Evolutionary conservation across 83 land plant genomes (phyloP), one percentile per base, ranked within the genome.

Genomic region (Picea engelmannii): DNA sequence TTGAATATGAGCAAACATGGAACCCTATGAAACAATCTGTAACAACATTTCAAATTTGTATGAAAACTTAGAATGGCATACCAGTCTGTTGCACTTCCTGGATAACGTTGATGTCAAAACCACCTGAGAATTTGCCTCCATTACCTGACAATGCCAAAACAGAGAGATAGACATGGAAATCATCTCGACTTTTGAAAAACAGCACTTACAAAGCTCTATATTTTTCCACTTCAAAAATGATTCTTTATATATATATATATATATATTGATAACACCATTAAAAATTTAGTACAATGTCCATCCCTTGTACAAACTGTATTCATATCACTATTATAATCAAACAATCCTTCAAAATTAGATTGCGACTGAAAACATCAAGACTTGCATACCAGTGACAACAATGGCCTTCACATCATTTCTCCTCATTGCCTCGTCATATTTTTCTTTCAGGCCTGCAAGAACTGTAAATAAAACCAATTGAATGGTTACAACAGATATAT

Each of bases 401-500:
- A 98, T 89, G 69, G 99, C 99, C 86, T 93, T 98, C 17, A 98
- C 95, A 62, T 98, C 97, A 80, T 91, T 84, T 76, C 99, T 93
- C 38, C 78, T 82, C 84, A 83, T 82, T 9, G 97, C 99, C 81
- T 96, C 95, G 2, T 74, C 79, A 69, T 88, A 96, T 70, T 86
- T 93, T 82, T 91, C 84, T 83, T 87, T 90, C 83, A 96, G 77
- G 17, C 89, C 96, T 24, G 69, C 55, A 71, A 96, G 79, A 47
- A 98, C 97, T 96, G 86, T 79, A 87, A 49, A 67, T 55, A 12
- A 12, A 55, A 55, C 13, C 3, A 55, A 2, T 55, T 55, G 59
- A 55, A 55, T 55, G 59, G 59, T 55, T 55, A 55, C 13, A 3
- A 55, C 13, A 12, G 59, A 55, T 55, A 12, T 55, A 49, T 12